Percentiles rank a stretch among this genome's conserved stretches.
Conservation (phyloP, 345 rosid genomes). For the Bruguiera parviflora region DNA sequence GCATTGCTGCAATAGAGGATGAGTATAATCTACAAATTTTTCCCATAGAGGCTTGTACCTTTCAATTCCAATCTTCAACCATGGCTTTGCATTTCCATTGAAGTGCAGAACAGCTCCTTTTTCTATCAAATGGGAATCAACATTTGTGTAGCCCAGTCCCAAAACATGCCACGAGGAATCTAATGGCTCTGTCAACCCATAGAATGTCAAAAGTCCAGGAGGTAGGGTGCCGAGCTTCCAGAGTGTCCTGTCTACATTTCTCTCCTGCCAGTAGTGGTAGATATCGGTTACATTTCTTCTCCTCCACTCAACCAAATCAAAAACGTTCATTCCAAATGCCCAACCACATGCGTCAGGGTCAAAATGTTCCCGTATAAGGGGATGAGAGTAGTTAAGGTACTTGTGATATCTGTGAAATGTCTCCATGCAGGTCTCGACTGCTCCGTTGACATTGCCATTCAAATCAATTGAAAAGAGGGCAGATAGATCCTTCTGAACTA, state of each 20-base stretch:
- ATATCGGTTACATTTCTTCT: constrained; percentile 81
- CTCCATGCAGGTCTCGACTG: constrained; percentile 99
- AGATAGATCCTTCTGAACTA: constrained; percentile 45
- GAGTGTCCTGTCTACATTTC: constrained; percentile 72
- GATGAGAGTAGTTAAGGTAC: constrained; percentile 43
- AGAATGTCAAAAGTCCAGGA: constrained; percentile 85
- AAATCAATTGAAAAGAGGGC: constrained; percentile 48
- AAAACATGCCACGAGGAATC: constrained; percentile 82
- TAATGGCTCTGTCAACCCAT: constrained; percentile 79
- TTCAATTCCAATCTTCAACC: constrained; percentile 97
- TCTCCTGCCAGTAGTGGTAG: constrained; percentile 94
- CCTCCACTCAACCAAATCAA: constrained; percentile 88
- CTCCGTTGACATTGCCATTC: constrained; percentile 84
- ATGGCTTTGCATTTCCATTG: constrained; percentile 91
- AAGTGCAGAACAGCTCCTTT: constrained; percentile 91
- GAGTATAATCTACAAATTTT: constrained; percentile 75
- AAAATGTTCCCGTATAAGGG: constrained; percentile 77
- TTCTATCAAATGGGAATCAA: constrained; percentile 71
- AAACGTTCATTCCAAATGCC: constrained; percentile 96
- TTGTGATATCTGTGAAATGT: constrained; percentile 75
- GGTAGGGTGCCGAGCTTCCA: constrained; percentile 96
- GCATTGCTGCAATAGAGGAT: constrained; percentile 77
- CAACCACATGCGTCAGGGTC: constrained; percentile 98
- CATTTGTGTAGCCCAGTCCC: constrained; percentile 86
- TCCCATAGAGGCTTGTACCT: constrained; percentile 95